Conservation (phyloP, 176 grass and related monocot species). For the Tillandsia leiboldiana region DNA sequence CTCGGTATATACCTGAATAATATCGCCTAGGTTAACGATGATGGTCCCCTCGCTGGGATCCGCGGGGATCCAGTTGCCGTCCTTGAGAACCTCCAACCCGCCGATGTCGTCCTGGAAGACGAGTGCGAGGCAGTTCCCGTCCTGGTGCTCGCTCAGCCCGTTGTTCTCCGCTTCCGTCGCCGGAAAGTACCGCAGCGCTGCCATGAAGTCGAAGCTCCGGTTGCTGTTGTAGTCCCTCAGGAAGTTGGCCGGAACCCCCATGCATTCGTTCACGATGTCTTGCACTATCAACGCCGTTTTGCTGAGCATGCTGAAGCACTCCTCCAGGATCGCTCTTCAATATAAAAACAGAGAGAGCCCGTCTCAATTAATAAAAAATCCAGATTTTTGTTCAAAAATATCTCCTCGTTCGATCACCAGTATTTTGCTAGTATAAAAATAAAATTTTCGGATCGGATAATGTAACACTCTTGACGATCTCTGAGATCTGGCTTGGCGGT, state of each 20-base stretch:
- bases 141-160: slow-evolving; percentile 22
- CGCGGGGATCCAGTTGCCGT: slow-evolving; percentile 22
- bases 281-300: slow-evolving; percentile 31
- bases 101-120: slow-evolving; percentile 27
- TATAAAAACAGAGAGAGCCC: not conserved
- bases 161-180: slow-evolving; percentile 5
- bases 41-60: slow-evolving; percentile 23
- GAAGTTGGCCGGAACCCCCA: slow-evolving; percentile 41
- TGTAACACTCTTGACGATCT: too few relatives aligned
- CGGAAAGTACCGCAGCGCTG: slow-evolving; percentile 31
- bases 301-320: slow-evolving; percentile 28
- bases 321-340: slow-evolving; percentile 25
- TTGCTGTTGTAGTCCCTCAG: slow-evolving; percentile 31
- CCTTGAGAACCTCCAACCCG: slow-evolving; percentile 26
- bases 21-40: slow-evolving; percentile 28
- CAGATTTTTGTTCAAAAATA: too few relatives aligned
- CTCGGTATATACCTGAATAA: slow-evolving; percentile 17
- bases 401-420: too few relatives aligned
- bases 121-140: slow-evolving; percentile 14
- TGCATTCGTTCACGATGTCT: slow-evolving; percentile 53
- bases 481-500: too few relatives aligned
- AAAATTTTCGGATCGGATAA: not conserved
- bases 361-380: too few relatives aligned
- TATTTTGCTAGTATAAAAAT: too few relatives aligned
- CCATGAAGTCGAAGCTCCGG: slow-evolving; percentile 40